Percentiles rank a stretch among this genome's conserved stretches.
phyloP scores from a whole-genome alignment of 768 basidiomycete species.

The Fistulinella prunicolor region DNA sequence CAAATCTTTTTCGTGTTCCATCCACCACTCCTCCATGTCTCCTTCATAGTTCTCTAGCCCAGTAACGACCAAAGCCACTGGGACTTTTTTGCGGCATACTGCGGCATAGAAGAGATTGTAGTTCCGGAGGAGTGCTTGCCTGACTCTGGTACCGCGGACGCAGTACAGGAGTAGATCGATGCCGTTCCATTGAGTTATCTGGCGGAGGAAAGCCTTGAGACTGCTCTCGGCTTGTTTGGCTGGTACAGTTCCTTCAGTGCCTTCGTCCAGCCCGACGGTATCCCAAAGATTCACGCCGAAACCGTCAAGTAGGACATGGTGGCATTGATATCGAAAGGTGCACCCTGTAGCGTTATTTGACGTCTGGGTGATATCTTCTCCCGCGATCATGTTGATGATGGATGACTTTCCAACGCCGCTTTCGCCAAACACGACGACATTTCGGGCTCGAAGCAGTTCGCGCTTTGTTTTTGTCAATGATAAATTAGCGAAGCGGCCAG shows the following conservation, averaged over 20 bases:
- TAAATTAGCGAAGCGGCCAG: background rate
- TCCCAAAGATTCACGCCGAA: constrained; percentile 29
- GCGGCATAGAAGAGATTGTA: constrained; percentile 30
- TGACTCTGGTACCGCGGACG: constrained; percentile 33
- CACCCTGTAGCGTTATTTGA: constrained; percentile 34
- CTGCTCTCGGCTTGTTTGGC: constrained; percentile 22
- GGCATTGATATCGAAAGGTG: constrained; percentile 29
- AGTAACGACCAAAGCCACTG: constrained; percentile 34
- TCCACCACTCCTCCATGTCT: constrained; percentile 41
- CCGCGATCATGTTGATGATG: constrained; percentile 39
- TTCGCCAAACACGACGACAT: constrained; percentile 42
- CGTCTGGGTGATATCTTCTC: constrained; percentile 22
- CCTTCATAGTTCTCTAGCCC: constrained; percentile 34
- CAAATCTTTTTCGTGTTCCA: constrained; percentile 31
- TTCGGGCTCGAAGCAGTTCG: constrained; percentile 15
- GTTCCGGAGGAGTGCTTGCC: constrained; percentile 25
- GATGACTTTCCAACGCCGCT: constrained; percentile 41
- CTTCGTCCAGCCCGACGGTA: constrained; percentile 33
- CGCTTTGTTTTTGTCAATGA: constrained; percentile 8
- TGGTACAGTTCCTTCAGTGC: constrained; percentile 26
- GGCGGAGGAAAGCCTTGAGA: constrained; percentile 34
- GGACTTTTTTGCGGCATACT: constrained; percentile 31
- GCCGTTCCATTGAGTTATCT: constrained; percentile 26
- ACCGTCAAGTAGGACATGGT: constrained; percentile 22
- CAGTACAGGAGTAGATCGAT: constrained; percentile 34